Conservation (phyloP, 2,329 filamentous ascomycete species). For the Cordyceps cateniannulata region DNA sequence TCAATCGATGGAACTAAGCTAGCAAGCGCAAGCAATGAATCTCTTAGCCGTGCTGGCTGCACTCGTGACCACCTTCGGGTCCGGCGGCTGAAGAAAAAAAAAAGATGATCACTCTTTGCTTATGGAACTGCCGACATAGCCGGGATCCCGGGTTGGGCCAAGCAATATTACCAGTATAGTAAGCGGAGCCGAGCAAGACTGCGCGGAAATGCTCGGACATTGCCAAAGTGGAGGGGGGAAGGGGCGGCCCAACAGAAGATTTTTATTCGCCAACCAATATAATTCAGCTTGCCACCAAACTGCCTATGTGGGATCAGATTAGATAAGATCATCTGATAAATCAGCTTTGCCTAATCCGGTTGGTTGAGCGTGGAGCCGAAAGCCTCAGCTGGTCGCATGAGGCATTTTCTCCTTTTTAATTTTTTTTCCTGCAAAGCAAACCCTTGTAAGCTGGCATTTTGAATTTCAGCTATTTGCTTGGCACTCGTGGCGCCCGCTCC, state of each 20-base stretch:
- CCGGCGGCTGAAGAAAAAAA: background rate
- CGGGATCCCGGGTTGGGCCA: background rate
- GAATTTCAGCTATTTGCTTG: conserved; percentile 1
- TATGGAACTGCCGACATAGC: no score
- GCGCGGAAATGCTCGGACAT: background rate
- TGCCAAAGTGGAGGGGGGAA: background rate
- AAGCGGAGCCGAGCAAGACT: background rate
- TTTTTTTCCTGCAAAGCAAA: background rate
- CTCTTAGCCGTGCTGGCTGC: background rate
- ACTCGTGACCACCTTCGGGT: background rate
- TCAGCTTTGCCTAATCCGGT: no score
- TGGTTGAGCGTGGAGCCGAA: no score
- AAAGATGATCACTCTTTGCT: background rate
- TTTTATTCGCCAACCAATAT: no score
- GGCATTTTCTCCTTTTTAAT: background rate
- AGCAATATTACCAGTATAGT: background rate
- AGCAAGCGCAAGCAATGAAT: background rate
- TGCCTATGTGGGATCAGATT: background rate
- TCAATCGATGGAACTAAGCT: background rate
- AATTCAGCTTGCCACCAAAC: no score
- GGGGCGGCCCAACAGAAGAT: background rate
- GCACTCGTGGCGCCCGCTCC: background rate
- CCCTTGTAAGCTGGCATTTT: background rate
- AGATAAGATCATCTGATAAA: conserved; percentile 7
- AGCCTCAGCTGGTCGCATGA: background rate